Base-by-base conservation (phyloP, 352 stramenopile species). In the Pythium myriotylum region DNA sequence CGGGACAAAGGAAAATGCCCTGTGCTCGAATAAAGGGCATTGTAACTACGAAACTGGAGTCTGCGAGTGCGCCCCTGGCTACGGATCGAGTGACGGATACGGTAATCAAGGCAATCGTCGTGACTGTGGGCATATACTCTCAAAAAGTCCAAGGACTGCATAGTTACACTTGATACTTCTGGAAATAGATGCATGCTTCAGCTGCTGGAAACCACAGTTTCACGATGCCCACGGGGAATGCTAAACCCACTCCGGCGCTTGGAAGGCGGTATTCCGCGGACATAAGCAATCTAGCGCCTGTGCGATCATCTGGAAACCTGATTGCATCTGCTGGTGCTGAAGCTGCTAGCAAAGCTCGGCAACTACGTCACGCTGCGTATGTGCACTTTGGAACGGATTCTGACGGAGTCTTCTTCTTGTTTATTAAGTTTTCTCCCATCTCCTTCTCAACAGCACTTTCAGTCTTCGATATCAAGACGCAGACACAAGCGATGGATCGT, bases 1-100 rank as follows among this genome's bases (percentile, higher is more conserved):
- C 6, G 93, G 93, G 7, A 98, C 90, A 0, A 98, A 97, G 62
- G 93, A 98, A 59, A 86, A 90, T 54, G 73, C 59, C 4, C 65
- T 89, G 8, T 98, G 93, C 72, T 91, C 89, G 9, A 96, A 94
- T 68, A 85, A 88, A 54, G 93, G 93, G 8, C 70, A 82, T 39
- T 98, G 93, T 71, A 81, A 98, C 55, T 69, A 72, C 42, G 62
- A 69, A 1, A 69, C 61, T 9, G 84, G 81, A 0, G 63, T 72
- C 9, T 93, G 84, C 56, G 45, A 64, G 5, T 93, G 84, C 35
- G 62, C 62, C 0, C 45, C 63, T 5, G 81, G 80, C 8, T 93
- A 80, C 49, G 77, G 59, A 2, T 81, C 72, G 9, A 93, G 81
- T 51, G 75, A 94, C 41, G 85, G 86, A 4, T 70, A 73, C 33